Conservation (phyloP, 345 rosid species). For the Lagerstroemia speciosa region DNA sequence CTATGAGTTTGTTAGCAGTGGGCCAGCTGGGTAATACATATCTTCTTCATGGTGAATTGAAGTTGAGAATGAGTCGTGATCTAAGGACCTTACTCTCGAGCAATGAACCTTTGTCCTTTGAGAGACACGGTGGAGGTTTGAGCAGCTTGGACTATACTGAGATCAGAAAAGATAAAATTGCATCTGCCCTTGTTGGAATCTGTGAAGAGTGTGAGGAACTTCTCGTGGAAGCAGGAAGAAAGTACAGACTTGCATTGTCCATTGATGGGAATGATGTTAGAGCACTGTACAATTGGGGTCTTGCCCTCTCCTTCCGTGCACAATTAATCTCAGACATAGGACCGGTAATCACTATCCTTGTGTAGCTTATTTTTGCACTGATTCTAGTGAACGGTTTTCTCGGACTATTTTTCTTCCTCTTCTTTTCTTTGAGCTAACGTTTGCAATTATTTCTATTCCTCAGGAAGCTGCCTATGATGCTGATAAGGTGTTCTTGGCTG, state of each 20-base stretch:
- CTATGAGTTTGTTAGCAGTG: conserved; percentile 59
- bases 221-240: conserved; percentile 59
- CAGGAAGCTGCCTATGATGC: conserved; percentile 69
- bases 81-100: conserved; percentile 39
- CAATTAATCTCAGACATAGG: conserved; percentile 70
- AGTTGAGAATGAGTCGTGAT: conserved; percentile 48
- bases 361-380: background rate
- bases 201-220: conserved; percentile 71
- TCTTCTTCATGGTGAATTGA: conserved; percentile 68
- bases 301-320: conserved; percentile 65
- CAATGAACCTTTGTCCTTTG: conserved; percentile 19
- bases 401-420: background rate
- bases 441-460: background rate
- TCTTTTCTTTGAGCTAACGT: background rate
- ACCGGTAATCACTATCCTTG: conserved; percentile 37
- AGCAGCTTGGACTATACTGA: conserved; percentile 17
- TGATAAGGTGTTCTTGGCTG: conserved; percentile 68
- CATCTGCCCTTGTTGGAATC: conserved; percentile 32
- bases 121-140: conserved; percentile 19
- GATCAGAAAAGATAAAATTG: conserved; percentile 28
- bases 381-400: background rate
- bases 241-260: conserved; percentile 47
- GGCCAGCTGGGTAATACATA: conserved; percentile 66
- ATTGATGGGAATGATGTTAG: conserved; percentile 57
- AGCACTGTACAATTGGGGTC: conserved; percentile 70